These are phyloP conservation scores for Eudorina sp. DNA, from an alignment of 139 green algal genomes.

Conservation along the genomic window DNA sequence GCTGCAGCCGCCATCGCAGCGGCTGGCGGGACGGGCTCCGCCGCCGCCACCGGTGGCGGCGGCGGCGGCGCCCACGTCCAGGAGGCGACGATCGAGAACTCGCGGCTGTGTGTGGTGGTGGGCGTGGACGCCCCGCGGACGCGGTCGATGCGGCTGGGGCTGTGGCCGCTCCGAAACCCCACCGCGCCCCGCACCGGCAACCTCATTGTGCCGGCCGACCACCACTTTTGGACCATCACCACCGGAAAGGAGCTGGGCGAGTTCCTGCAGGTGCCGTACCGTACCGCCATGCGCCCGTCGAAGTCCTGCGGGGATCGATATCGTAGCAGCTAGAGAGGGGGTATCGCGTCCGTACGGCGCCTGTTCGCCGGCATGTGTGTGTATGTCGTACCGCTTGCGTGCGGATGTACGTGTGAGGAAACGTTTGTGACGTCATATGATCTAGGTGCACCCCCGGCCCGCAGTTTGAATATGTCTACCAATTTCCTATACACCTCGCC, in stretches of 20 bases:
- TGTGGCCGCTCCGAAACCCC: constrained; percentile 35
- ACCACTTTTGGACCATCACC: constrained; percentile 25
- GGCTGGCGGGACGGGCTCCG: background rate
- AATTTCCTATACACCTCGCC: too few species aligned
- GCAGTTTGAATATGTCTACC: too few species aligned
- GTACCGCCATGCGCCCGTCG: too few species aligned
- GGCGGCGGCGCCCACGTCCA: background rate
- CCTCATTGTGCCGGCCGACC: constrained; percentile 29
- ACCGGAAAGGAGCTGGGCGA: background rate
- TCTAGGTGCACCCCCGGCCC: too few species aligned
- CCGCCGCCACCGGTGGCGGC: background rate
- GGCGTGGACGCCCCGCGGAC: background rate
- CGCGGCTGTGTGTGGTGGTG: background rate
- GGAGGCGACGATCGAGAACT: constrained; percentile 10
- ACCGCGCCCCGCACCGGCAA: constrained; percentile 30
- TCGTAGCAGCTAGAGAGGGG: too few species aligned
- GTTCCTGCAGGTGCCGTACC: constrained; percentile 50
- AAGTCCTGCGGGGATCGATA: too few species aligned
- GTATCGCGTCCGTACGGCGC: too few species aligned
- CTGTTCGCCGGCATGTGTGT: too few species aligned
- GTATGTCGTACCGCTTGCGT: too few species aligned
- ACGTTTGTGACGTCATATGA: too few species aligned
- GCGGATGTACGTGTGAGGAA: too few species aligned
- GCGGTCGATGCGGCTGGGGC: constrained; percentile 31
- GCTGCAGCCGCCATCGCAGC: background rate